Percentiles rank a stretch among this genome's conserved stretches.
Conservation (phyloP, 176 grass and related monocot species). For the Avena insularis region DNA sequence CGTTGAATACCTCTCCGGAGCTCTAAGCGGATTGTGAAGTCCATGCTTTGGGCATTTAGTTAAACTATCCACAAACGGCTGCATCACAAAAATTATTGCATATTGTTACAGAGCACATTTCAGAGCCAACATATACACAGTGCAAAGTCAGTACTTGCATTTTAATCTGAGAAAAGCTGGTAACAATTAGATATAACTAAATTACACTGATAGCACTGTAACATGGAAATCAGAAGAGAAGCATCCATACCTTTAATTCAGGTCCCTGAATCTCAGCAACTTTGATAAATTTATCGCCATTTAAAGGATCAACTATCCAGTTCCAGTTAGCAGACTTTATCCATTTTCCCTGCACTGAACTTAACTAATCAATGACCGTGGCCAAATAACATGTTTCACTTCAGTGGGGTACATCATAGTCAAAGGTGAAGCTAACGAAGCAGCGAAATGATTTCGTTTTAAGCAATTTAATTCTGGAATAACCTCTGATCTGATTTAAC, state of each 20-base stretch:
- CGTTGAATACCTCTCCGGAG: constrained; percentile 75
- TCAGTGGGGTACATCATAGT: not conserved
- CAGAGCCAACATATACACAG: not conserved
- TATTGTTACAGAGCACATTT: constrained; percentile 1
- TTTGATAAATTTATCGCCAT: constrained; percentile 89
- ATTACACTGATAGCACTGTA: not conserved
- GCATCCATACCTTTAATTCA: constrained; percentile 70
- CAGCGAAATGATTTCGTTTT: not conserved
- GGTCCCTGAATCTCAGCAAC: constrained; percentile 75
- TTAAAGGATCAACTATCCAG: constrained; percentile 85
- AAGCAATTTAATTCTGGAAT: not conserved
- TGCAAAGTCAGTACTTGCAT: not conserved
- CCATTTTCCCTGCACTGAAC: constrained; percentile 92
- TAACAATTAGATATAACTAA: not conserved
- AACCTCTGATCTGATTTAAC: no score
- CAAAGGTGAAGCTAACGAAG: not conserved
- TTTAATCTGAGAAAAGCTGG: not conserved
- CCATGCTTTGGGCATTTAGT: constrained; percentile 91
- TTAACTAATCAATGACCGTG: constrained; percentile 1
- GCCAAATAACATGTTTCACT: not conserved
- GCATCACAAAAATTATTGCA: not conserved
- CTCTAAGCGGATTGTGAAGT: constrained; percentile 91
- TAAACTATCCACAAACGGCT: constrained; percentile 91
- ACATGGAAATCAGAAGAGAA: constrained; percentile 15
- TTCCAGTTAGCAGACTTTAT: constrained; percentile 64